Evolutionary conservation across 2,329 filamentous ascomycete species (phyloP), one percentile per base, ranked within the genome.

Genomic region (Diaporthe ampelina): DNA sequence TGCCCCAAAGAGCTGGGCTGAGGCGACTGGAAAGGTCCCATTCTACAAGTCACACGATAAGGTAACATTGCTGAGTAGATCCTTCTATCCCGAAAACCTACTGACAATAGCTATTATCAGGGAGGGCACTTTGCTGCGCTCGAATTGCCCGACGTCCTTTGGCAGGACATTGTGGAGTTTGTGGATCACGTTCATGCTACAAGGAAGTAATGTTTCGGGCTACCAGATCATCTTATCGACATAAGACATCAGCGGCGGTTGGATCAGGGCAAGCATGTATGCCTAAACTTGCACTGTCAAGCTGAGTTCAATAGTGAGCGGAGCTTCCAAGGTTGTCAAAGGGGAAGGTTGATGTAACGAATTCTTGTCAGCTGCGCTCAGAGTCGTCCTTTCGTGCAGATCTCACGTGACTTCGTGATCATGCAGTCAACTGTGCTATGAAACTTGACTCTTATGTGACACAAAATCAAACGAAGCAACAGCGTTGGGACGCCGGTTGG

Each of bases 41-140:
- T 70, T 77, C 26, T 76, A 63, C 6, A 74, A 59, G 8, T 13
- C 26, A 24, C 78, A 67, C 58, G 74, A 63, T 37, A 77, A 74
- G 77, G 78, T 17, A 32, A 79, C 19, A 15, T 37, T 3, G 17
- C 43, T 15, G 37, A 19, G 43, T 3, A n/a, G 9, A 24, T 19
- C 26, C 15, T 67, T 56, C 10, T 35, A 3, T 43, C 29, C 19
- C 50, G 21, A 59, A 26, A 32, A 4, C 7, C 26, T 5, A 19
- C 32, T 35, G 6, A 52, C 32, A n/a, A 21, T 45, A 5, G 7
- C 9, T 8, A 4, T 2, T 32, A 32, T 56, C 43, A 79, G 78
- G 89, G 89, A 21, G 89, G 89, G 0, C 89, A 90, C 80, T 90
- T 90, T 77, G 87, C 89, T 21, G 82, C 83, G 8, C 75, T 88